Base-by-base conservation (phyloP, 768 basidiomycete genomes). In the Boletus bicolor region DNA sequence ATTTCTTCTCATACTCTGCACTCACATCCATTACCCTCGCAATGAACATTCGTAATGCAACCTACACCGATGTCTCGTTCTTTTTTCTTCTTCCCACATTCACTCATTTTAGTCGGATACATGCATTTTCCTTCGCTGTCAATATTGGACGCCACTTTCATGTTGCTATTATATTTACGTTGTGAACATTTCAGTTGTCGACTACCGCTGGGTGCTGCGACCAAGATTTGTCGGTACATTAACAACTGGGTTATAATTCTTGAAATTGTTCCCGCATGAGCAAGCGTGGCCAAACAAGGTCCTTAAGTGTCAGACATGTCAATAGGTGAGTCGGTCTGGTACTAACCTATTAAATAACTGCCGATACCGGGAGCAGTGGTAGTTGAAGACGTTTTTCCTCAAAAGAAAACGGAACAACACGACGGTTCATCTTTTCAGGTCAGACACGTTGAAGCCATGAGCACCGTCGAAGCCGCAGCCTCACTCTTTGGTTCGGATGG, bases 391-490 rank as follows among this genome's bases (percentile, higher is more conserved):
- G 51, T 60, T 57, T 48, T 36, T 34, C 39, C 45, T 46, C 44
- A 11, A 41, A 24, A 61, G 64, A 68, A 63, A 57, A 41, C 53
- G 55, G 30, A 26, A 38, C 56, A 34, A 44, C 53, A 30, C 57
- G 34, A 48, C 61, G 30, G 53, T 42, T 56, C 51, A 10, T 49
- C 26, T 53, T 57, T 44, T 44, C 52, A 59, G 49, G 37, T 44
- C 47, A 44, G 51, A 66, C 70, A 73, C 70, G 70, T 61, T 73
- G 68, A 60, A 70, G 63, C 65, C 65, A 87, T 87, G 86, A 80
- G 76, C 68, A 76, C 78, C 61, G 82, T 86, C 54, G 88, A 90
- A 76, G 84, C 87, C 61, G 91, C 91, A 36, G 86, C 89, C 49
- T 85, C 87, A 54, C 85, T 93, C 44, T 93, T 93, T 76, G 87